A percentile compares a stretch with the other conserved stretches of the same genome.
phyloP scores from a whole-genome alignment of 1,139 yeast species.

The Suhomyces ambrosiae region DNA sequence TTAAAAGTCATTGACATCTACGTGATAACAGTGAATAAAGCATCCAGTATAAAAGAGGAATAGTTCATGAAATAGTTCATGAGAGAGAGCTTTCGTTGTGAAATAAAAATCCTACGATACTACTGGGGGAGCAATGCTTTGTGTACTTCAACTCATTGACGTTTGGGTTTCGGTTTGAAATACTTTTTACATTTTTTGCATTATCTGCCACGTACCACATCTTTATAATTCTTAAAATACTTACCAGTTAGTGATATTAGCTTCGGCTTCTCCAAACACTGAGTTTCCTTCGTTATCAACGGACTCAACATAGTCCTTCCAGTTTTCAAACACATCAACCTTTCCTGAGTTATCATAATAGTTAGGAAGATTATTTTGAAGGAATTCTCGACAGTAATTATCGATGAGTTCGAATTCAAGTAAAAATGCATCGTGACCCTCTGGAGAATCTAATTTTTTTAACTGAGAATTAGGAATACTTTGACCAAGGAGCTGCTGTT shows the following conservation, averaged over 20 bases:
- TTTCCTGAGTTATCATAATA: slow-evolving; percentile 50
- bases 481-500: slow-evolving; percentile 81
- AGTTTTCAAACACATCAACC: slow-evolving; percentile 56
- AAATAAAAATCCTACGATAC: no score
- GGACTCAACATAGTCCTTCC: slow-evolving; percentile 43
- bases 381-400: slow-evolving; percentile 65
- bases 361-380: slow-evolving; percentile 57
- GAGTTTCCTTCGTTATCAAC: slow-evolving; percentile 60
- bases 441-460: slow-evolving; percentile 83
- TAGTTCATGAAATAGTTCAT: no score
- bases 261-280: slow-evolving; percentile 95
- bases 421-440: slow-evolving; percentile 96
- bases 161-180: no score
- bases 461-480: slow-evolving; percentile 70
- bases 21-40: no score
- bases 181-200: no score
- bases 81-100: no score
- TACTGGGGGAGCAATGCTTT: no score
- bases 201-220: no score
- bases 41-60: no score
- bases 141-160: no score
- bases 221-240: background rate
- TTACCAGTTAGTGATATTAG: slow-evolving; percentile 82
- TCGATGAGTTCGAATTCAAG: slow-evolving; percentile 86
- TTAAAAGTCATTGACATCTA: no score